phyloP scores from a whole-genome alignment of 352 stramenopile species.

The Pythium biforme region DNA sequence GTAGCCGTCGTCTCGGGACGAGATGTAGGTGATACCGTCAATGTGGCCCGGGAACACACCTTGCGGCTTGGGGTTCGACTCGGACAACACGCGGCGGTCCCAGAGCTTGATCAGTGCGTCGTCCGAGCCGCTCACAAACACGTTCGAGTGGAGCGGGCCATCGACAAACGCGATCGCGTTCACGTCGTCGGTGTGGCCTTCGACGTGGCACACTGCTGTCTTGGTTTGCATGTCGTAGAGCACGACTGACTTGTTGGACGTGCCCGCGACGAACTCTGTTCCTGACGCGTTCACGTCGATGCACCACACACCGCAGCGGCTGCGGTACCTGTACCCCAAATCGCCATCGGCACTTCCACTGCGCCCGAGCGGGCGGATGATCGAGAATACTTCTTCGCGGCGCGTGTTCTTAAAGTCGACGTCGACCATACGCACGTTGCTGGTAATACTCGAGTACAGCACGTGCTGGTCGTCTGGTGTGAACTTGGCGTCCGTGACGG shows the following conservation, averaged over 20 bases:
- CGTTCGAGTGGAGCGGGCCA: conserved; percentile 73
- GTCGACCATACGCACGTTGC: conserved; percentile 78
- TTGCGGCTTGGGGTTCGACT: conserved; percentile 68
- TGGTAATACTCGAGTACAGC: conserved; percentile 82
- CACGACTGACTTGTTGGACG: conserved; percentile 68
- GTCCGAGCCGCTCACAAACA: conserved; percentile 85
- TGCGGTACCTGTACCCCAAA: conserved; percentile 22
- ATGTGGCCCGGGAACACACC: conserved; percentile 81
- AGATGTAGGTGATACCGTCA: conserved; percentile 82
- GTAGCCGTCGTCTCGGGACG: conserved; percentile 79
- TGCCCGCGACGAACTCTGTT: conserved; percentile 82
- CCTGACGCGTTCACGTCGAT: conserved; percentile 74
- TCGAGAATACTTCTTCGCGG: conserved; percentile 52
- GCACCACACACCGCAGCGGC: conserved; percentile 75
- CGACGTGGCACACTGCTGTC: conserved; percentile 62
- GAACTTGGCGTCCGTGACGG: conserved; percentile 84
- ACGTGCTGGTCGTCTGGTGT: conserved; percentile 65
- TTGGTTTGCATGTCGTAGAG: conserved; percentile 81
- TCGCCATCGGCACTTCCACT: background rate
- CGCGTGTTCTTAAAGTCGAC: conserved; percentile 52
- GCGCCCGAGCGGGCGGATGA: conserved; percentile 14
- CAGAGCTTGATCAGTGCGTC: conserved; percentile 84
- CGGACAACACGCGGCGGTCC: conserved; percentile 77
- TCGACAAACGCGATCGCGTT: conserved; percentile 87
- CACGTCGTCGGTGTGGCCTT: conserved; percentile 75